Conservation (phyloP, 148 eudicot species). For the Silene latifolia region DNA sequence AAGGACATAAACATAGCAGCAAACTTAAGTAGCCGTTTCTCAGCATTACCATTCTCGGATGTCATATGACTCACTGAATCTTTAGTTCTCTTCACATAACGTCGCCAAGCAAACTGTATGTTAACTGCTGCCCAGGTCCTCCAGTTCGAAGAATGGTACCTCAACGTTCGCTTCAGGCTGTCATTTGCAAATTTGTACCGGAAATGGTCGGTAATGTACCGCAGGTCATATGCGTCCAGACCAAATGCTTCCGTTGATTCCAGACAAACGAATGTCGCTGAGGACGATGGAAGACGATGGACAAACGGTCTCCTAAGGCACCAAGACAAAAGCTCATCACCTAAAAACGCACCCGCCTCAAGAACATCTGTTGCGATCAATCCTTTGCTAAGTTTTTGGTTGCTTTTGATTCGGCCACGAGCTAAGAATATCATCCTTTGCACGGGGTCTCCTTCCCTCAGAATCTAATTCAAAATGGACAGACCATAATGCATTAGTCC, state of each 20-base stretch:
- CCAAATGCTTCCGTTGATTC: conserved; percentile 81
- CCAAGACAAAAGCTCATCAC: conserved; percentile 90
- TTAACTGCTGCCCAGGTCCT: conserved; percentile 97
- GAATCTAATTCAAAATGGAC: conserved; percentile 35
- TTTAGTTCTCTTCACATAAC: conserved; percentile 54
- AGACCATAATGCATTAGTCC: background rate
- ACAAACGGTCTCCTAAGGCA: conserved; percentile 77
- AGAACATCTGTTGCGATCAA: conserved; percentile 61
- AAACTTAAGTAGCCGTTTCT: conserved; percentile 54
- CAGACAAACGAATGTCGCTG: conserved; percentile 67
- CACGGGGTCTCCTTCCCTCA: conserved; percentile 93
- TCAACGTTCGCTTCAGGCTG: conserved; percentile 66
- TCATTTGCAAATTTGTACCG: conserved; percentile 89
- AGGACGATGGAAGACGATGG: conserved; percentile 79
- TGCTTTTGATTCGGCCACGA: conserved; percentile 57
- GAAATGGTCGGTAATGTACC: conserved; percentile 83
- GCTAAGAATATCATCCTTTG: conserved; percentile 74
- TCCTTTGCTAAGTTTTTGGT: conserved; percentile 82
- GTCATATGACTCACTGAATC: conserved; percentile 29
- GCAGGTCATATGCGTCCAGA: conserved; percentile 66
- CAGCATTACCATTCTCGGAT: conserved; percentile 32
- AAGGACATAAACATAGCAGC: conserved; percentile 89
- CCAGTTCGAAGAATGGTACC: conserved; percentile 87
- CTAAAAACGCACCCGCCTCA: conserved; percentile 75
- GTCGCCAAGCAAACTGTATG: conserved; percentile 82